phyloP scores from a whole-genome alignment of 768 basidiomycete species.

The Termitomyces sp. region DNA sequence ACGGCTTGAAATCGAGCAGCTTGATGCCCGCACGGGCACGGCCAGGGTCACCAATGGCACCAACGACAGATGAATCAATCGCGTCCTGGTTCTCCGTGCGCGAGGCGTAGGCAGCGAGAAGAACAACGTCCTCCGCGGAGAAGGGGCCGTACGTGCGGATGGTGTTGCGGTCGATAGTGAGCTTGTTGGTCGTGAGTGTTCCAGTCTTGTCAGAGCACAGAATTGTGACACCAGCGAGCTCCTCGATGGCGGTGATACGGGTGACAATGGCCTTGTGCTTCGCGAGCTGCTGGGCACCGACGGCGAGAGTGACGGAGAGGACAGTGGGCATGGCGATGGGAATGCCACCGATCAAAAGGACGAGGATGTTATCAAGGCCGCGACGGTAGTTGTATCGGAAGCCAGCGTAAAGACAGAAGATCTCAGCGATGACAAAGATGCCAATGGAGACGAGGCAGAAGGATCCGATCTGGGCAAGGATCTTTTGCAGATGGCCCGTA shows the following conservation, averaged over 20 bases:
- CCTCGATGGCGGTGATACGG: conserved; percentile 98
- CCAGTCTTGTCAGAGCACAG: conserved; percentile 99
- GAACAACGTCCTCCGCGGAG: conserved; percentile 86
- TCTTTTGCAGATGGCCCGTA: conserved; percentile 97
- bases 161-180: conserved; percentile 91
- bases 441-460: conserved; percentile 97
- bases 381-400: conserved; percentile 90
- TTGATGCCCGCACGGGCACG: conserved; percentile 91
- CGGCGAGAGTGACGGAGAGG: conserved; percentile 95
- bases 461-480: conserved; percentile 94
- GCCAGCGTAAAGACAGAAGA: conserved; percentile 87
- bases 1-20: conserved; percentile 97
- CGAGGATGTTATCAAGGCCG: conserved; percentile 95
- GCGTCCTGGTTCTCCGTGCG: conserved; percentile 99
- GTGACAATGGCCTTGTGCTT: conserved; percentile 99
- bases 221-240: conserved; percentile 97
- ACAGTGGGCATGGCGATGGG: conserved; percentile 99
- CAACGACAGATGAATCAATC: conserved; percentile 85
- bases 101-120: conserved; percentile 92
- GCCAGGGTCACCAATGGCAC: conserved; percentile 63
- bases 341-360: conserved; percentile 99
- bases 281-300: conserved; percentile 97
- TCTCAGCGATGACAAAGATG: conserved; percentile 92
- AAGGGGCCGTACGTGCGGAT: conserved; percentile 89
- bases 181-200: conserved; percentile 98